Conservation (phyloP, 192 early-diverging fungal genomes). For the Nowakowskiella sp. region DNA sequence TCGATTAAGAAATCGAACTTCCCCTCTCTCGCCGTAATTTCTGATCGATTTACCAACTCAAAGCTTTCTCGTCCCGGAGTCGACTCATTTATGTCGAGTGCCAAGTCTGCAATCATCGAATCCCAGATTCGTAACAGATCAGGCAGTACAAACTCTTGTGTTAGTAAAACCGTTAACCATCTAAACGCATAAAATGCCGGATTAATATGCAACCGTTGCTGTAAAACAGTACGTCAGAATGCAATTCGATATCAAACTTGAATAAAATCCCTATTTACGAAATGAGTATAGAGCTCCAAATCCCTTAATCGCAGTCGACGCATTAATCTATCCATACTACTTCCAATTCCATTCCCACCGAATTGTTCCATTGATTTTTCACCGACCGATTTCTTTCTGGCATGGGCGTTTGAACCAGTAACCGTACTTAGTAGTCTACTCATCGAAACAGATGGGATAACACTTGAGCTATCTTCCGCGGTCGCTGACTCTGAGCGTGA, state of each 20-base stretch:
- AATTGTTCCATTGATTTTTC: conserved; percentile 26
- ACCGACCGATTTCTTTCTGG: conserved; percentile 11
- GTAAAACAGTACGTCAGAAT: neutral
- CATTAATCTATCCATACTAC: conserved; percentile 54
- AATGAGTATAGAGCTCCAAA: conserved; percentile 48
- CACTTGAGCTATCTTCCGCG: too few species aligned
- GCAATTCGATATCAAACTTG: neutral
- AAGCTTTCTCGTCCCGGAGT: neutral
- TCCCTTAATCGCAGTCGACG: conserved; percentile 45
- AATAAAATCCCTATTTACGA: conserved; percentile 23
- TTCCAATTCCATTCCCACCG: conserved; percentile 46
- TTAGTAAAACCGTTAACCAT: conserved; percentile 69
- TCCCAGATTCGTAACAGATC: conserved; percentile 77
- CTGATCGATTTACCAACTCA: neutral
- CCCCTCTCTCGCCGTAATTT: conserved; percentile 20
- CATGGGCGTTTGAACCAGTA: neutral
- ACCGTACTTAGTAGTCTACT: too few species aligned
- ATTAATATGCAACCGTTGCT: conserved; percentile 51
- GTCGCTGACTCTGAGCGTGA: too few species aligned
- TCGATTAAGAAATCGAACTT: conserved; percentile 64
- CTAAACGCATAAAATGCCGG: conserved; percentile 72
- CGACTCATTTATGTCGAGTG: conserved; percentile 11
- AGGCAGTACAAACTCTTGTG: conserved; percentile 68
- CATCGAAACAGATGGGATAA: too few species aligned
- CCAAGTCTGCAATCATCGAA: conserved; percentile 62